Evolutionary conservation across 768 basidiomycete genomes (phyloP).

Genomic region (Hortiboletus flavorubellus): DNA sequence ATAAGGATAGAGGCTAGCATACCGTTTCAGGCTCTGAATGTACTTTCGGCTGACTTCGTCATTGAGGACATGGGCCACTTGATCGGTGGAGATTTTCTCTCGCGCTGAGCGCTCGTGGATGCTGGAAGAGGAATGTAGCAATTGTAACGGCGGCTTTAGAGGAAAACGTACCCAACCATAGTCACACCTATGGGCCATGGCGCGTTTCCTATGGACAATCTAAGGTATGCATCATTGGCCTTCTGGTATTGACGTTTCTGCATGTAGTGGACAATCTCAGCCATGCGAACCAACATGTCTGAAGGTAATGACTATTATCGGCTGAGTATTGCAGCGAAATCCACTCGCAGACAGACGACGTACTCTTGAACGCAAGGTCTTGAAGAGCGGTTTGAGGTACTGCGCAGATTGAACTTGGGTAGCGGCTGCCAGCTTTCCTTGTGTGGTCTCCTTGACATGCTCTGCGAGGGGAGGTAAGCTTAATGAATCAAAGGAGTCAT

Average conservation of each 20-base stretch:
- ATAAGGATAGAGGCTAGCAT: constrained; percentile 12
- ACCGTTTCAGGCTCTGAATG: constrained; percentile 96
- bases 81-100: constrained; percentile 96
- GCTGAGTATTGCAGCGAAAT: constrained; percentile 10
- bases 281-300: constrained; percentile 82
- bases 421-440: constrained; percentile 92
- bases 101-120: constrained; percentile 98
- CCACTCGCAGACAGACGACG: constrained; percentile 26
- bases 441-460: constrained; percentile 78
- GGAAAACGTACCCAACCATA: constrained; percentile 83
- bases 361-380: constrained; percentile 81
- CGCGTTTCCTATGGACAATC: constrained; percentile 96
- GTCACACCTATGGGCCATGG: constrained; percentile 99
- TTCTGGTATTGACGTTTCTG: constrained; percentile 93
- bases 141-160: neutral
- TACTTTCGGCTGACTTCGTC: constrained; percentile 99
- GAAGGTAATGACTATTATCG: constrained; percentile 60
- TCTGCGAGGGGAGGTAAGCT: constrained; percentile 43
- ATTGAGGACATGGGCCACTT: constrained; percentile 97
- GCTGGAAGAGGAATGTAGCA: constrained; percentile 36
- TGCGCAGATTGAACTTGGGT: constrained; percentile 95
- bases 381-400: constrained; percentile 96
- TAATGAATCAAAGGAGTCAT: neutral
- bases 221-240: constrained; percentile 96
- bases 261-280: constrained; percentile 96